Percentiles rank a stretch among this genome's conserved stretches.
phyloP scores from a whole-genome alignment of 495 filamentous ascomycete species.

The Penicillium coffeae region DNA sequence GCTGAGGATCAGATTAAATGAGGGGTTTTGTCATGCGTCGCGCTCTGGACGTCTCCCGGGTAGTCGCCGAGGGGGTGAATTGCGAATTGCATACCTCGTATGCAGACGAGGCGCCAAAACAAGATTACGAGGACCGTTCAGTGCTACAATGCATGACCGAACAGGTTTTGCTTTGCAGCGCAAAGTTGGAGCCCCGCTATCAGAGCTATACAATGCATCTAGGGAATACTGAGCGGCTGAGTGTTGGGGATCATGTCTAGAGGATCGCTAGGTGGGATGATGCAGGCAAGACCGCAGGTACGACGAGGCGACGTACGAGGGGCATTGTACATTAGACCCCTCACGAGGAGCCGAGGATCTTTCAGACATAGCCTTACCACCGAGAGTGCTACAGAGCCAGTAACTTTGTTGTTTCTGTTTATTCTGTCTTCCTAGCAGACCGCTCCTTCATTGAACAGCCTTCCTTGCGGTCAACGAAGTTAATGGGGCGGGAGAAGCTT shows the following conservation, averaged over 20 bases:
- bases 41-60: neutral
- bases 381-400: no score
- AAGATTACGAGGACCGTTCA: neutral
- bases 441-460: neutral
- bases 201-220: neutral
- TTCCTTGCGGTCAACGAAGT: neutral
- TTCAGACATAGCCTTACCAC: neutral
- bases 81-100: no score
- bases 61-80: no score
- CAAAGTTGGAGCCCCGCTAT: slow-evolving; percentile 21
- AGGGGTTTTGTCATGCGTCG: neutral
- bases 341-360: neutral
- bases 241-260: slow-evolving; percentile 8
- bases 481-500: neutral
- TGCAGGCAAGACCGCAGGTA: slow-evolving; percentile 16
- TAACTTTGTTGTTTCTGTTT: no score
- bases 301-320: neutral
- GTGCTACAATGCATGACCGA: slow-evolving; percentile 23
- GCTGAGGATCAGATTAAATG: neutral
- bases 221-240: slow-evolving; percentile 6
- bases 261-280: slow-evolving; percentile 1
- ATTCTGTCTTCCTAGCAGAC: no score
- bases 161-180: slow-evolving; percentile 13
- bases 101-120: neutral
- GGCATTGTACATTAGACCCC: neutral